Base-by-base conservation (phyloP, 2,329 filamentous ascomycete species). In the Colletotrichum graminicola region DNA sequence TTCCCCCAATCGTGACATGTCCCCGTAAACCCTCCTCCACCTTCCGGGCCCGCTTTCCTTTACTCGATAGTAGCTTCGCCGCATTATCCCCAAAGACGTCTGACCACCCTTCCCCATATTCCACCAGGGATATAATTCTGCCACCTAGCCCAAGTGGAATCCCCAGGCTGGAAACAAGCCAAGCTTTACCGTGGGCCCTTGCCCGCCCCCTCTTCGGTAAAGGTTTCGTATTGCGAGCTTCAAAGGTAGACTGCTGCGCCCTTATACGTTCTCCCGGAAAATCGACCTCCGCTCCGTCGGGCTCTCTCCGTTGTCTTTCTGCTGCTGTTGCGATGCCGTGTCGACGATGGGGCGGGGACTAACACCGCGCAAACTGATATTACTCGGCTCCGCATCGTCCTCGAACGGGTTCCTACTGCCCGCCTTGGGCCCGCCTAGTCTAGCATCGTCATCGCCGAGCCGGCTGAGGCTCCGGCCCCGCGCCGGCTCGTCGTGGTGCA, bases 341-440 rank as follows among this genome's bases (percentile, higher is more conserved):
- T 90, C 85, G 5, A 70, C 70, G 75, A 92, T 88, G n/a, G 93
- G 93, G 75, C 93, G 81, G 3, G 94, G 93, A 79, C 93, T 95
- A 39, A 95, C 90, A 34, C 92, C 92, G 66, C 93, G 83, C 80
- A 94, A 76, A 78, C 85, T 88, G 68, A 89, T 77, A 76, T 88
- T 88, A 73, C 89, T 91, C 73, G 86, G 83, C 78, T 90, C 90
- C 5, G 88, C 89, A 39, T 89, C 86, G 63, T 94, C 92, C 64
- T 91, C 92, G 78, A 95, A 95, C 0, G 93, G 93, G 79, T 95
- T 91, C 73, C 75, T 78, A 66, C 78, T 76, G 69, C 78, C 81
- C 74, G 80, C 85, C 78, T 79, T 82, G 73, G 80, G 84, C 6
- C 45, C 61, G 18, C 36, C 34, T 45, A 71, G 81, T 78, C 67